These are phyloP conservation scores for Ophiorrhiza pumila DNA, from an alignment of 257 asterid genomes.

Conservation along the genomic window DNA sequence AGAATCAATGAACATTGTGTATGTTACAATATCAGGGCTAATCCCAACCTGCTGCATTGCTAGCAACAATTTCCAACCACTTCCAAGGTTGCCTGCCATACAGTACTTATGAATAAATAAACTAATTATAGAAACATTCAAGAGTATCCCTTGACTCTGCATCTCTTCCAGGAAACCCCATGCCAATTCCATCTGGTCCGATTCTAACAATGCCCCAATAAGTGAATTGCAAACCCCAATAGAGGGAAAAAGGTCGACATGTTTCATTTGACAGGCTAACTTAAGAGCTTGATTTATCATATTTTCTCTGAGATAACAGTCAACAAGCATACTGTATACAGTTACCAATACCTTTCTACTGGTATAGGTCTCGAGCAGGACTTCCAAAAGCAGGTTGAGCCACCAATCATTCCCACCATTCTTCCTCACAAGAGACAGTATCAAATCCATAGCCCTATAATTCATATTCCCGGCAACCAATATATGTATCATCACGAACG, in stretches of 20 bases:
- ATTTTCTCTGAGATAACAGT: conserved; percentile 21
- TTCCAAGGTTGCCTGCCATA: conserved; percentile 10
- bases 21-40: conserved; percentile 25
- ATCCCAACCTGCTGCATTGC: conserved; percentile 20
- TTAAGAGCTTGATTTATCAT: conserved; percentile 10
- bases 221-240: conserved; percentile 25
- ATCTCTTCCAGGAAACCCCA: conserved; percentile 25
- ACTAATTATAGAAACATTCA: conserved; percentile 17
- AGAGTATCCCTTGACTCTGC: conserved; percentile 15
- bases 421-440: conserved; percentile 18
- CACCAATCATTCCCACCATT: conserved; percentile 17
- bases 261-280: conserved; percentile 16
- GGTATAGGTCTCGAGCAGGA: conserved; percentile 15
- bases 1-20: conserved; percentile 19
- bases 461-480: conserved; percentile 26
- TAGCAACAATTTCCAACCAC: conserved; percentile 28
- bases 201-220: conserved; percentile 15
- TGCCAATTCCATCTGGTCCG: conserved; percentile 21
- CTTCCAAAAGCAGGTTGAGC: conserved; percentile 11
- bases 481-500: conserved; percentile 22
- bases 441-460: conserved; percentile 24
- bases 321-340: conserved; percentile 24
- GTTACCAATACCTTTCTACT: conserved; percentile 17
- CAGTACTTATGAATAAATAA: conserved; percentile 25
- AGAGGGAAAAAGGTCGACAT: conserved; percentile 20